Conservation (phyloP, 1,284 basidiomycete genomes). For the Microbotryum scabiosae region DNA sequence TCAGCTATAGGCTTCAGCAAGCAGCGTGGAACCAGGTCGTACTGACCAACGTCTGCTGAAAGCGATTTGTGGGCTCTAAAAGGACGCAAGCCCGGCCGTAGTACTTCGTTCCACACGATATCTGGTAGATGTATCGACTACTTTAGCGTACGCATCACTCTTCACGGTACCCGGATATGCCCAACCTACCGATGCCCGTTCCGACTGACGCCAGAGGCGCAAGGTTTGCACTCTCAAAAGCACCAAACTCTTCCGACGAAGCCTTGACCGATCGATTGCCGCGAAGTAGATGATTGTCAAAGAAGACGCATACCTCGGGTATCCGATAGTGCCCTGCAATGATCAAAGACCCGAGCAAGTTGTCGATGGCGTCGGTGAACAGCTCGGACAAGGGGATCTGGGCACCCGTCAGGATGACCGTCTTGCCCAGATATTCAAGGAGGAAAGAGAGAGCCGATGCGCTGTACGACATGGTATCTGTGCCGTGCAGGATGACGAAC, state of each 20-base stretch:
- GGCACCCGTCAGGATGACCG: constrained; percentile 73
- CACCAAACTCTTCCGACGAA: constrained; percentile 75
- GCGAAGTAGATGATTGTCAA: constrained; percentile 76
- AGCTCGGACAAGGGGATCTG: constrained; percentile 65
- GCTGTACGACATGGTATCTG: constrained; percentile 73
- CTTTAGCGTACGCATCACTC: too few relatives aligned
- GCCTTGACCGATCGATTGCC: constrained; percentile 71
- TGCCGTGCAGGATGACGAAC: constrained; percentile 83
- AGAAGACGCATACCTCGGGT: constrained; percentile 63
- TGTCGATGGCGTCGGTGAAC: constrained; percentile 66
- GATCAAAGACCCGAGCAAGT: constrained; percentile 74
- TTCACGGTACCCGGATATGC: constrained; percentile 2
- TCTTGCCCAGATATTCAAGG: constrained; percentile 69
- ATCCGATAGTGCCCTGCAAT: constrained; percentile 85
- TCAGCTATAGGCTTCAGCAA: neutral
- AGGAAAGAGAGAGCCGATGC: constrained; percentile 80
- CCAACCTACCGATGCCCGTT: constrained; percentile 58
- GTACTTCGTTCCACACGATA: constrained; percentile 75
- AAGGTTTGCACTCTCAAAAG: constrained; percentile 80
- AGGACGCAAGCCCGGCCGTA: constrained; percentile 62
- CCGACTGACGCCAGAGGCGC: constrained; percentile 80
- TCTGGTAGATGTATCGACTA: constrained; percentile 30
- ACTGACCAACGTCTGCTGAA: constrained; percentile 64
- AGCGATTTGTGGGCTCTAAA: constrained; percentile 77
- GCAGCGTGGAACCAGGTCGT: neutral